Base-by-base conservation (phyloP, 2,329 filamentous ascomycete species). In the Clarireedia homoeocarpa region DNA sequence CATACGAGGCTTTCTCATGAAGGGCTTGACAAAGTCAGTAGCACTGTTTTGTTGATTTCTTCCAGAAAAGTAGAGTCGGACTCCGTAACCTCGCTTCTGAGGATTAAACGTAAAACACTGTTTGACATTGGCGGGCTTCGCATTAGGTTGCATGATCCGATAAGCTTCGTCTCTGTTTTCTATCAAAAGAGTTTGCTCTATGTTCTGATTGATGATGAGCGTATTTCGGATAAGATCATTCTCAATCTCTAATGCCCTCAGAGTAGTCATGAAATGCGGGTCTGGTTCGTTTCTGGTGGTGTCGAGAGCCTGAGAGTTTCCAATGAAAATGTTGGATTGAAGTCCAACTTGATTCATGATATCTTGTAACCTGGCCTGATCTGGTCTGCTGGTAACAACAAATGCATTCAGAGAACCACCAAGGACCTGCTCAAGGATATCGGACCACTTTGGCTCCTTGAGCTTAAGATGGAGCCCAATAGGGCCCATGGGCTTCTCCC, bases 161-260 rank as follows among this genome's bases (percentile, higher is more conserved):
- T 85, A 77, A 1, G 86, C 94, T 55, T 89, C 80, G 1, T 77
- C 71, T 27, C 88, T 77, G 30, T 85, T 76, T 55, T 84, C 76
- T 53, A 96, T 83, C 0, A 99, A 76, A 5, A 96, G 81, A 6
- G 86, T 83, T 69, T 96, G 91, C 59, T 99, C 94, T 52, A 96
- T 89, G 6, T 75, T 73, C 63, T 90, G 80, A 59, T 85, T 86
- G 68, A 97, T 94, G 65, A 99, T 86, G 48, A 97, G 75, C 58
- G 91, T 85, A 59, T 90, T 87, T 50, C 84, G 84, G 20, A 96
- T 85, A 45, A 88, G 72, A 20, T 88, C 81, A 62, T 92, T 83
- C 59, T 94, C 88, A 59, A 97, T 88, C 71, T 90, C 85, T 52
- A 99, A 76, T 1, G 89, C 83, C 51, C 89, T 81, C 47, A 96